These are phyloP conservation scores for Musa beccarii DNA, from an alignment of 176 grass and related monocot species.

Conservation along the genomic window DNA sequence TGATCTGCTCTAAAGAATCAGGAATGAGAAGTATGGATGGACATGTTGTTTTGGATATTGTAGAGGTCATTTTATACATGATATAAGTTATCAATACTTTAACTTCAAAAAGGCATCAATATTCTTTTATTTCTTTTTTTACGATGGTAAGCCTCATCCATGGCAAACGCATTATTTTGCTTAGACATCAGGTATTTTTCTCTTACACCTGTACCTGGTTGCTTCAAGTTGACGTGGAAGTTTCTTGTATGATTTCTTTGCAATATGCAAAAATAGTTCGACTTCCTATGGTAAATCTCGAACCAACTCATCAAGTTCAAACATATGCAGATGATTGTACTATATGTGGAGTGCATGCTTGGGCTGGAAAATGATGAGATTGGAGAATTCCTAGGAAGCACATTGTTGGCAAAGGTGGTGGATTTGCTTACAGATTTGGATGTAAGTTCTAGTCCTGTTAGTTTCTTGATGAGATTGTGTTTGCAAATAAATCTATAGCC, in stretches of 20 bases:
- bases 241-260: not conserved
- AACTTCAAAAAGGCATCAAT: too few species aligned
- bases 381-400: slow-evolving; percentile 53
- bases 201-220: not conserved
- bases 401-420: slow-evolving; percentile 71
- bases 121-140: too few species aligned
- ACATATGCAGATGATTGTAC: slow-evolving; percentile 47
- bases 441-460: slow-evolving; percentile 36
- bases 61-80: too few species aligned
- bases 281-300: not conserved
- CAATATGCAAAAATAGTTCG: too few species aligned
- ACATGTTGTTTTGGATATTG: too few species aligned
- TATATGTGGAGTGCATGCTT: slow-evolving; percentile 76
- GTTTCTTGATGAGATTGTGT: slow-evolving; percentile 12
- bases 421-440: slow-evolving; percentile 79
- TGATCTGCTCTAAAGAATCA: too few species aligned
- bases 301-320: not conserved
- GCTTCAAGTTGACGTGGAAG: not conserved
- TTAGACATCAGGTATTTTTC: not conserved
- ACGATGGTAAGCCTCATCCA: not conserved
- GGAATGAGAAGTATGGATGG: too few species aligned
- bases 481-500: slow-evolving; percentile 3
- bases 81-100: too few species aligned
- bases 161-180: not conserved
- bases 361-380: slow-evolving; percentile 54